Conservation (phyloP, 139 green algal genomes). For the Picochlorum sp. region DNA sequence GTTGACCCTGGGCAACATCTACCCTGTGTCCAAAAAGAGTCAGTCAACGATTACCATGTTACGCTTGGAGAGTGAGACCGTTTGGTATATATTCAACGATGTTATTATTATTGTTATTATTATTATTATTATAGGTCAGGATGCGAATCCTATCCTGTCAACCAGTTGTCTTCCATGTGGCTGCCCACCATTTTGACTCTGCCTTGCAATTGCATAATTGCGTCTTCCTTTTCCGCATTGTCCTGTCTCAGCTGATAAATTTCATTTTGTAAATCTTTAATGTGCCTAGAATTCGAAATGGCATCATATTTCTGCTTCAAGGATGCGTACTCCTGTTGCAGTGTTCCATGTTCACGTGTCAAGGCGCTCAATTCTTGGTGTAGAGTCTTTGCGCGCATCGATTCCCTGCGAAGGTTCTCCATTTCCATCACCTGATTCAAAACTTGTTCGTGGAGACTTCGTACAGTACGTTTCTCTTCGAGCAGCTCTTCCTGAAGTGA, state of each 20-base stretch:
- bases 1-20: too few species aligned
- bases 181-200: neutral
- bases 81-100: too few species aligned
- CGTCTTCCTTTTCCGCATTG: neutral
- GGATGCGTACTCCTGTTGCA: too few species aligned
- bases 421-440: constrained; percentile 22
- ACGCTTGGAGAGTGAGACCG: too few species aligned
- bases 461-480: neutral
- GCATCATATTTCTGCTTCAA: too few species aligned
- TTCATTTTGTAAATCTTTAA: too few species aligned
- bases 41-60: too few species aligned
- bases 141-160: neutral
- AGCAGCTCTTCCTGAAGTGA: constrained; percentile 6
- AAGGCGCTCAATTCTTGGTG: neutral
- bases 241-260: too few species aligned
- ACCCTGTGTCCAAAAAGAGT: too few species aligned
- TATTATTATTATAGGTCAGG: too few species aligned
- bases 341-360: neutral
- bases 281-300: too few species aligned
- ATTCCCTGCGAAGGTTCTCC: constrained; percentile 17
- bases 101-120: too few species aligned
- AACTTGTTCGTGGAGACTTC: constrained; percentile 14
- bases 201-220: neutral
- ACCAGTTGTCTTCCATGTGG: neutral
- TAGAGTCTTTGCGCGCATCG: neutral